Evolutionary conservation across 2,329 filamentous ascomycete species (phyloP), one percentile per base, ranked within the genome.

Genomic region (Diaporthe vaccinii): DNA sequence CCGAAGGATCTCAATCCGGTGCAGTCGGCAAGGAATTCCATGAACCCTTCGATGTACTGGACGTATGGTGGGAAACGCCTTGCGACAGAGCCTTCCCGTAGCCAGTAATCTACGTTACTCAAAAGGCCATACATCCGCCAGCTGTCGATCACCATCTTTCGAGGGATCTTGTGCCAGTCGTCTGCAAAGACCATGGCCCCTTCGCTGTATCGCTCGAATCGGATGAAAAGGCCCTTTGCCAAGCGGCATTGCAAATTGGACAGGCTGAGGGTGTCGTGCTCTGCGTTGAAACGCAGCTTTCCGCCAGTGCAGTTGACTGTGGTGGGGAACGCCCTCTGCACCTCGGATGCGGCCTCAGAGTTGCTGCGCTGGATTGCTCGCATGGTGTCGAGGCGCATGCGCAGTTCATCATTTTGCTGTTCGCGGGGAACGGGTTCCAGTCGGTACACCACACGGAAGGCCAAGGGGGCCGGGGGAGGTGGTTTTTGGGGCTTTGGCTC

Each of bases 151-250:
- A 20, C 3, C 49, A 69, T 28, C 3, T 7, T 41, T 15, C 15
- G 49, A 14, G 65, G 65, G 15, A 55, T 31, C 2, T 28, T 55
- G 65, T 69, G 65, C 65, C 65, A 69, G 49, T 69, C 15, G 5
- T 39, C 34, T n/a, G 7, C n/a, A 3, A 69, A 69, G 8, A 14
- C 1, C 2, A 69, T n/a, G 8, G 8, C 49, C 1, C 49, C 65
- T 25, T 69, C 8, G 6, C 1, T 14, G 12, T 69, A 69, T 7
- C 65, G n/a, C 8, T 2, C 2, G 8, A 69, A 55, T 9, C 49
- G 65, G 20, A 14, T 0, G 1, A 22, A 0, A 15, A 69, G 28
- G 3, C 15, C 8, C 2, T 3, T 0, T 15, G 14, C 3, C 31
- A 53, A 25, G 15, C 0, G 3, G 46, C 15, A 55, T 3, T 14